These are phyloP conservation scores for Fistulifera pelliculosa DNA, from an alignment of 108 stramenopile genomes.

Conservation along the genomic window DNA sequence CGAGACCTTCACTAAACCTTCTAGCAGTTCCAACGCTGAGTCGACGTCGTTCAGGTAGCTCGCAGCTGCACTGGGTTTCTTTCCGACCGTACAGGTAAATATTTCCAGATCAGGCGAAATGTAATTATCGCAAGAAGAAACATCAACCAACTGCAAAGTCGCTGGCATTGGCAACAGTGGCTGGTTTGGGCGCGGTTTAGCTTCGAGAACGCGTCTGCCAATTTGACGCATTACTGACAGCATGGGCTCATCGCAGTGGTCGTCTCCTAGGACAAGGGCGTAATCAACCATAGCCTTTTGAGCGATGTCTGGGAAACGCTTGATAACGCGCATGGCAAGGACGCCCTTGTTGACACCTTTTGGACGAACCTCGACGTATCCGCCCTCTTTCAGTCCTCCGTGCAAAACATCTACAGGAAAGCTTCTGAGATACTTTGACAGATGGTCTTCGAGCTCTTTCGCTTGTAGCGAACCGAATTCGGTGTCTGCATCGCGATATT, in stretches of 20 bases:
- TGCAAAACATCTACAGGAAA: conserved; percentile 93
- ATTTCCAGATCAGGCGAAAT: conserved; percentile 51
- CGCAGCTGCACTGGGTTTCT: conserved; percentile 94
- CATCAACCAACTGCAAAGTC: conserved; percentile 64
- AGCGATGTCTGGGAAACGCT: conserved; percentile 41
- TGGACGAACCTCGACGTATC: conserved; percentile 84
- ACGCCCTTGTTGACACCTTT: conserved; percentile 86
- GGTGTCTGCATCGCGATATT: conserved; percentile 94
- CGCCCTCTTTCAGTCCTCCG: conserved; percentile 79
- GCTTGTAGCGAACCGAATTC: conserved; percentile 97
- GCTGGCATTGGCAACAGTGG: conserved; percentile 61
- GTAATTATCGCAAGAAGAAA: conserved; percentile 60
- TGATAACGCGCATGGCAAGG: conserved; percentile 72
- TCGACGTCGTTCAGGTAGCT: conserved; percentile 89
- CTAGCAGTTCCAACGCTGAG: conserved; percentile 85
- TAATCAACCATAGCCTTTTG: conserved; percentile 64
- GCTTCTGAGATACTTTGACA: conserved; percentile 78
- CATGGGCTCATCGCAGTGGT: conserved; percentile 94
- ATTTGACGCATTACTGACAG: conserved; percentile 83
- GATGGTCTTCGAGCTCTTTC: conserved; percentile 91
- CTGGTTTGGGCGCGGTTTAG: conserved; percentile 32
- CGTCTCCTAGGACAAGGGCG: conserved; percentile 84
- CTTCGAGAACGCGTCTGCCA: conserved; percentile 47
- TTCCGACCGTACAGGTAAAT: conserved; percentile 93
- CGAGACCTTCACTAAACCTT: conserved; percentile 67